Conservation (phyloP, 352 stramenopile species). For the Phytophthora foliorum region DNA sequence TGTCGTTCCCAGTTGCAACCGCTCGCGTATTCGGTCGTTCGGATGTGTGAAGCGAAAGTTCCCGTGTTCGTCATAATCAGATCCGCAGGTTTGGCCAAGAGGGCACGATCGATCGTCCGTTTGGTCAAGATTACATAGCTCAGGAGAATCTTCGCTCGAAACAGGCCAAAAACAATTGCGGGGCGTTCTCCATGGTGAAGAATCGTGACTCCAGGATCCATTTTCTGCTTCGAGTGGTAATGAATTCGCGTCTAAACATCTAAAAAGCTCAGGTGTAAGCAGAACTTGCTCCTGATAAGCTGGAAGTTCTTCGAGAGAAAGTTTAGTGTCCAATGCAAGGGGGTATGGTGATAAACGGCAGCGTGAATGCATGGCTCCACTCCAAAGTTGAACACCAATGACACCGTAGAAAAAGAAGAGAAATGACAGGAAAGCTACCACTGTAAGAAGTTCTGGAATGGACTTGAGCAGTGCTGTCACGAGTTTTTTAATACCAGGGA, state of each 20-base stretch:
- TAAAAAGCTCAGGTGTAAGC: constrained; percentile 10
- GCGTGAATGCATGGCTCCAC: constrained; percentile 66
- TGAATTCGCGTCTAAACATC: constrained; percentile 20
- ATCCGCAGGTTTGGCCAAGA: constrained; percentile 58
- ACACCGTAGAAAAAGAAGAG: constrained; percentile 91
- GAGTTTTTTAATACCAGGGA: constrained; percentile 64
- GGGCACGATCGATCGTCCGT: constrained; percentile 43
- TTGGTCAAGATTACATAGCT: constrained; percentile 63
- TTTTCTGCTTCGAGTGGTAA: constrained; percentile 26
- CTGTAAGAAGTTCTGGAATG: constrained; percentile 80
- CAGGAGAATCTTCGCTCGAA: constrained; percentile 56
- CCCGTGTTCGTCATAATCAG: constrained; percentile 64
- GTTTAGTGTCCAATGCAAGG: constrained; percentile 48
- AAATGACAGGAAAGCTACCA: constrained; percentile 83
- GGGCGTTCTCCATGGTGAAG: constrained; percentile 57
- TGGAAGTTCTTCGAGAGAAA: constrained; percentile 42
- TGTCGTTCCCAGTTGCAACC: constrained; percentile 39
- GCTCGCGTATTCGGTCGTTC: constrained; percentile 36
- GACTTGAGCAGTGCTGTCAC: constrained; percentile 78
- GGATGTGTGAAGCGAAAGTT: constrained; percentile 77
- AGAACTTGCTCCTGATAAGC: constrained; percentile 43
- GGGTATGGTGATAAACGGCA: constrained; percentile 81
- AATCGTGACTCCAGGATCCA: constrained; percentile 52
- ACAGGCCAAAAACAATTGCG: constrained; percentile 92
- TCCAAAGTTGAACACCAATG: constrained; percentile 85